Base-by-base conservation (phyloP, 2,329 filamentous ascomycete genomes). In the Penicillium sp. region DNA sequence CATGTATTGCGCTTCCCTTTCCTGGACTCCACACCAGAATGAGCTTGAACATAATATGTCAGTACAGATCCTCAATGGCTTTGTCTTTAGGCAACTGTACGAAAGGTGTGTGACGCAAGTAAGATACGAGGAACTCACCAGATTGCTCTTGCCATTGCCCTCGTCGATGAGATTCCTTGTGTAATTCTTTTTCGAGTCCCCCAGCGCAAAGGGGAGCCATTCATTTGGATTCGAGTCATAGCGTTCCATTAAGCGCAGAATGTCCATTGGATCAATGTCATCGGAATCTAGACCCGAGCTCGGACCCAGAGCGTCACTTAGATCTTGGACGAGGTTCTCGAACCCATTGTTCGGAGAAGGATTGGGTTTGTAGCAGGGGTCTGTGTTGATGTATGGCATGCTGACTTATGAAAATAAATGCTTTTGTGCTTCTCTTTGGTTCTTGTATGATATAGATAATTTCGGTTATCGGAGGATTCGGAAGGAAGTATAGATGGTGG, bases 151-250 rank as follows among this genome's bases (percentile, higher is more conserved):
- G 52, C 82, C 88, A 60, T 95, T 95, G 3, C 89, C 88, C 64
- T 89, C 85, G 62, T 95, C 88, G 38, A 96, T 88, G 4, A 95
- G 78, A 64, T 95, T 95, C 48, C 90, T 75, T 12, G 90, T 95
- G 68, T 95, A 96, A 1, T 79, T 78, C 60, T 83, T 77, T 55
- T 76, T 82, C 17, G 72, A 59, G 61, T 95, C 85, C n/a, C 77
- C 78, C 59, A 91, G 78, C 24, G 86, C 87, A 69, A 87, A 95
- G 54, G 75, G 76, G 45, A 72, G 65, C 90, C 90, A 96, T 48
- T 90, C 83, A 22, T 73, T 68, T 49, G 83, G 75, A 34, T 80
- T 72, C 41, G 86, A 88, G 44, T 77, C 66, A 69, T 96, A 95
- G 24, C 78, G 71, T 50, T 80, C 71, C 88, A 96, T 94, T 55